A percentile compares a stretch with the other conserved stretches of the same genome.
Evolutionary conservation across 345 rosid species (phyloP).

Genomic region (Eucalyptus globulus): DNA sequence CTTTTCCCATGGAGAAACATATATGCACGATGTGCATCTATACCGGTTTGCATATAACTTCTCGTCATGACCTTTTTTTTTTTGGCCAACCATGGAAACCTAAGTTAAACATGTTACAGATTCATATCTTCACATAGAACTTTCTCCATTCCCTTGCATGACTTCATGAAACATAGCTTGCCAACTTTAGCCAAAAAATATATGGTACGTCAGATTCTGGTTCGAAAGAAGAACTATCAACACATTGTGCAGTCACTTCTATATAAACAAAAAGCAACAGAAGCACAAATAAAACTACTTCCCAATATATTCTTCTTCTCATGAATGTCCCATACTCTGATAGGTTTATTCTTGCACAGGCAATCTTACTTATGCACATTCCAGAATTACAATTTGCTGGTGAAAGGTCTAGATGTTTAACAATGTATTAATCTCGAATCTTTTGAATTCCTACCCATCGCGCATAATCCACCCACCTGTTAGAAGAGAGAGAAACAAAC

Average conservation of each 20-base stretch:
- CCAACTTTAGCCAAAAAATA: neutral
- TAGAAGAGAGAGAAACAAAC: neutral
- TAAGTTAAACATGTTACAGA: neutral
- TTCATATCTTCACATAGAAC: neutral
- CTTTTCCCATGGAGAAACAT: no score
- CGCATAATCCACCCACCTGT: conserved; percentile 99
- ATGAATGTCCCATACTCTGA: neutral
- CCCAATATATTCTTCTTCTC: neutral
- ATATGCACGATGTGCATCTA: neutral
- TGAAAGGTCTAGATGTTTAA: neutral
- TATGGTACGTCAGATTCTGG: neutral
- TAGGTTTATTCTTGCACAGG: neutral
- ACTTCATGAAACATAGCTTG: neutral
- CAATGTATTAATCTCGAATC: neutral
- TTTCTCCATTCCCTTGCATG: neutral
- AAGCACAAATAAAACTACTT: neutral
- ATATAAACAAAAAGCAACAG: neutral
- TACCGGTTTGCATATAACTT: neutral
- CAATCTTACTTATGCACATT: neutral
- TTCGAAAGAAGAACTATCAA: neutral
- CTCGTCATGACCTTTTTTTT: neutral
- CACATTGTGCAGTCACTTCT: neutral
- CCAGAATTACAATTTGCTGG: neutral
- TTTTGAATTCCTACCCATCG: conserved; percentile 85
- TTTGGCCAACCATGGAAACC: neutral